A percentile compares a stretch with the other conserved stretches of the same genome.
phyloP scores from a whole-genome alignment of 78 protist species.

The Neovahlkampfia damariscottae region DNA sequence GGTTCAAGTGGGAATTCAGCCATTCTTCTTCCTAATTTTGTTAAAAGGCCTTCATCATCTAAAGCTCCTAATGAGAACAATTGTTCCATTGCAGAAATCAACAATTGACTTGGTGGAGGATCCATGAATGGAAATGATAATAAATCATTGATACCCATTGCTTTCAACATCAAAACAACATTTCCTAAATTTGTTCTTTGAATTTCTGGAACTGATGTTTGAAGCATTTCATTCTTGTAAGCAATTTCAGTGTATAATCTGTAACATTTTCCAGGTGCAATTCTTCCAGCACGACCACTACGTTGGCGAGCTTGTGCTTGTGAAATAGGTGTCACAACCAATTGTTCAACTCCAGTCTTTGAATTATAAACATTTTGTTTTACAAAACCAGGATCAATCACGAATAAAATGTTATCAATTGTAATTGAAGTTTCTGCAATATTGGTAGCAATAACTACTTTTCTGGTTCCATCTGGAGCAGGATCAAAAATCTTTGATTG shows the following conservation, averaged over 20 bases:
- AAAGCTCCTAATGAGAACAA: constrained; percentile 85
- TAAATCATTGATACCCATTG: constrained; percentile 86
- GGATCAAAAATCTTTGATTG: constrained; percentile 89
- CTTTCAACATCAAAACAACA: constrained; percentile 79
- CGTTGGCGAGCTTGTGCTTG: constrained; percentile 90
- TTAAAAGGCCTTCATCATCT: constrained; percentile 95
- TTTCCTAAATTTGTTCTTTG: constrained; percentile 96
- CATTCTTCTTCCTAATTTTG: constrained; percentile 90
- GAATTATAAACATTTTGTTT: constrained; percentile 90
- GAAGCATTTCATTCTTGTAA: constrained; percentile 88
- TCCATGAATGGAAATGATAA: constrained; percentile 96
- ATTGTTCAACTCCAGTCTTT: constrained; percentile 89
- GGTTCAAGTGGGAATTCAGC: constrained; percentile 99
- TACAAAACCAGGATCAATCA: constrained; percentile 65
- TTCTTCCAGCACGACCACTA: constrained; percentile 92
- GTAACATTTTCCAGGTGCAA: constrained; percentile 97
- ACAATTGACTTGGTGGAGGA: constrained; percentile 86
- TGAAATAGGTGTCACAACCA: constrained; percentile 86
- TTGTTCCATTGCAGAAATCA: constrained; percentile 70
- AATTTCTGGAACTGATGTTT: constrained; percentile 90
- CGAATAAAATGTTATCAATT: constrained; percentile 51
- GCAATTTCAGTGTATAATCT: constrained; percentile 96
- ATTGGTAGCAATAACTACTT: constrained; percentile 66
- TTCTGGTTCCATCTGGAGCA: constrained; percentile 73
- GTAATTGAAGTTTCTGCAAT: constrained; percentile 83